These are phyloP conservation scores for Thielaviopsis punctulata DNA, from an alignment of 2,329 filamentous ascomycete species.

Conservation along the genomic window DNA sequence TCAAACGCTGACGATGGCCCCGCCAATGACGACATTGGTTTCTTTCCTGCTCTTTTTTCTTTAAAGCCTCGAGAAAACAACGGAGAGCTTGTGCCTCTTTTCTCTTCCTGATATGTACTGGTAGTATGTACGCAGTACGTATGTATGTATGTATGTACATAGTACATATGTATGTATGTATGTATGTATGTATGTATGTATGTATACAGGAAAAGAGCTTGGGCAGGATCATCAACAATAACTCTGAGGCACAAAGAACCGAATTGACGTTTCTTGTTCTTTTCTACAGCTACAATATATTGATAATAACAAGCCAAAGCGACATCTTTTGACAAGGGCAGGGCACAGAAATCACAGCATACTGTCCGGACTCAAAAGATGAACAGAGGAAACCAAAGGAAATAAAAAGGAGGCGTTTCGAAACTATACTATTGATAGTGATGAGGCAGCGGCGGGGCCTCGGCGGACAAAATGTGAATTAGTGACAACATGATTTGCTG, in stretches of 20 bases:
- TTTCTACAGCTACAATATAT: too few relatives aligned
- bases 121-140: too few relatives aligned
- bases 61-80: neutral
- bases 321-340: neutral
- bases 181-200: too few relatives aligned
- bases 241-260: too few relatives aligned
- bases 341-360: neutral
- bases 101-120: too few relatives aligned
- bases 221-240: too few relatives aligned
- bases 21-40: neutral
- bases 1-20: neutral
- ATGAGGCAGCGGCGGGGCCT: neutral
- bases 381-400: neutral
- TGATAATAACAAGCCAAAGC: too few relatives aligned
- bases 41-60: slow-evolving; percentile 2
- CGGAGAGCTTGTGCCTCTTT: neutral
- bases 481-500: neutral
- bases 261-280: too few relatives aligned
- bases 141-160: too few relatives aligned
- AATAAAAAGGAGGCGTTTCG: neutral
- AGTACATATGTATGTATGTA: too few relatives aligned
- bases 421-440: neutral
- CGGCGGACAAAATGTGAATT: neutral
- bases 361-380: neutral
- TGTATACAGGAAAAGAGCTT: too few relatives aligned